These are phyloP conservation scores for Crucihimalaya himalaica DNA, from an alignment of 345 rosid genomes.

Conservation along the genomic window DNA sequence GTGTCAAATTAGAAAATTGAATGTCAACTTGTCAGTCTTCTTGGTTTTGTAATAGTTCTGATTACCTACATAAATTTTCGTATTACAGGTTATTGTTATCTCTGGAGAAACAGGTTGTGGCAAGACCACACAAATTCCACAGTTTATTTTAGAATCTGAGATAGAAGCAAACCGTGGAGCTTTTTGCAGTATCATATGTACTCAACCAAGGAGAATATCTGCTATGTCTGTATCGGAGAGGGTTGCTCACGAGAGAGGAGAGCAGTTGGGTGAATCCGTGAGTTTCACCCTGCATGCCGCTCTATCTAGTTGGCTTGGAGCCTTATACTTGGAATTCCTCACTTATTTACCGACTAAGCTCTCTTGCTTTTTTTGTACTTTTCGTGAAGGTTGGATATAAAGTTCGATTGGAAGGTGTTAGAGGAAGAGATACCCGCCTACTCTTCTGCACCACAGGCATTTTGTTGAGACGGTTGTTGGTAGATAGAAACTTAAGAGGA, in stretches of 20 bases:
- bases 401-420: constrained; percentile 91
- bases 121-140: constrained; percentile 98
- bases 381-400: constrained; percentile 82
- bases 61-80: not conserved
- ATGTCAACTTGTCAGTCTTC: not conserved
- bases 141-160: constrained; percentile 83
- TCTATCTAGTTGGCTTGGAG: constrained; percentile 29
- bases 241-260: constrained; percentile 93
- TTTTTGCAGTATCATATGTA: constrained; percentile 79
- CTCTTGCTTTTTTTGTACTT: constrained; percentile 23
- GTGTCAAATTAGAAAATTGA: not conserved
- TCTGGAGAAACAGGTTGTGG: constrained; percentile 99
- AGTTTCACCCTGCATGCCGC: constrained; percentile 44
- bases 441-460: constrained; percentile 96
- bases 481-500: constrained; percentile 82
- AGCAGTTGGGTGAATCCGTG: constrained; percentile 91
- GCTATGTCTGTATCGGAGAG: constrained; percentile 96
- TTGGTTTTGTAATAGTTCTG: constrained; percentile 12
- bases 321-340: constrained; percentile 6
- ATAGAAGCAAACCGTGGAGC: constrained; percentile 70
- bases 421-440: constrained; percentile 84
- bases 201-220: constrained; percentile 94
- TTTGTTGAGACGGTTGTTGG: constrained; percentile 84
- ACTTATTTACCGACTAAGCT: constrained; percentile 21
- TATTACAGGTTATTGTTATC: constrained; percentile 71